Evolutionary conservation across 345 rosid genomes (phyloP), one percentile per base, ranked within the genome.

Genomic region (Bretschneidera sinensis): DNA sequence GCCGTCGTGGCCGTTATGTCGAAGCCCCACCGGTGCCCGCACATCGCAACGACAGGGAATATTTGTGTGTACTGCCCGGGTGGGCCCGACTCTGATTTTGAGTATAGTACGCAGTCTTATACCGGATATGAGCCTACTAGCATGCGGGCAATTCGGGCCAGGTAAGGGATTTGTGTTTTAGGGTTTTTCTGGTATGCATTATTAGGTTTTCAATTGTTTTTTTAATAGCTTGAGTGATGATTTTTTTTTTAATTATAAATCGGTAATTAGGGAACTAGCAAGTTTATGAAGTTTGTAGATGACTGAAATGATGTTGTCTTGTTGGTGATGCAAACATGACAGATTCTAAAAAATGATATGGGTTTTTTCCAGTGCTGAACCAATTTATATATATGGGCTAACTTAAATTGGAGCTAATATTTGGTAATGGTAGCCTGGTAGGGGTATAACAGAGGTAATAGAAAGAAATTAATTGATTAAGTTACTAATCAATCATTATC

Each of bases 111-210:
- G 17, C 99, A 95, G 85, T 91, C 98, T 9, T 95, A 95, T 56
- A 95, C 98, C 62, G 98, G 99, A 13, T 95, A 95, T 23, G 99
- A 95, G 78, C 99, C 99, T 0, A 95, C 99, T 8, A 95, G 97
- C 59, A 95, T 95, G 99, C 91, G 97, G 43, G 97, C 99, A 9
- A 95, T 95, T 79, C 83, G 99, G 58, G 97, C 99, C 49, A 91
- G 99, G 99, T 94, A 50, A 68, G 57, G 28, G 28, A 43, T 55
- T 59, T 43, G 20, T 33, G n/a, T 57, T 52, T 8, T 39, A 39
- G 2, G 45, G 11, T 1, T 14, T 39, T 5, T 39, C 15, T 39
- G 4, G 6, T 5, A 39, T 2, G 33, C 33, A 2, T 8, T 28
- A 39, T 39, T 39, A 11, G 45, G 15, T 18, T 8, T 54, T 60